Evolutionary conservation across 495 filamentous ascomycete species (phyloP).

Genomic region (Podospora comata): DNA sequence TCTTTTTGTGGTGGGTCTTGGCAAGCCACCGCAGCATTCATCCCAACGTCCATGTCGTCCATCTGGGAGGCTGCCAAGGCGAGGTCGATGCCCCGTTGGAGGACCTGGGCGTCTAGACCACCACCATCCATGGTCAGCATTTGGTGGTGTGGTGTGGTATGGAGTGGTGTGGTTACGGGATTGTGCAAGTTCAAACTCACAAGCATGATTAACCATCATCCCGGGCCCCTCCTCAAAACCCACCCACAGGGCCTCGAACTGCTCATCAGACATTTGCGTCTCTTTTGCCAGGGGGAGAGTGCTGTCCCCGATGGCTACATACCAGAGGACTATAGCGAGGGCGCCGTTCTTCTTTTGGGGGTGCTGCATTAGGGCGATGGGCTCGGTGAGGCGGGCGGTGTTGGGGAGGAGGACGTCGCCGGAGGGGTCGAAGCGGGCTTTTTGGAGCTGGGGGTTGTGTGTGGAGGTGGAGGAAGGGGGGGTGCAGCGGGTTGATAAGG

Average conservation of each 20-base stretch:
- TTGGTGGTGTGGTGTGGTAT: no score
- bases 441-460: background rate
- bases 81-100: background rate
- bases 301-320: slow-evolving; percentile 11
- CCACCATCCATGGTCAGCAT: no score
- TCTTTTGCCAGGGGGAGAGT: background rate
- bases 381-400: slow-evolving; percentile 15
- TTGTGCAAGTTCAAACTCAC: background rate
- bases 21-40: background rate
- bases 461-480: background rate
- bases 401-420: slow-evolving; percentile 8
- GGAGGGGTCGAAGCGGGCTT: background rate
- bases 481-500: slow-evolving; percentile 21
- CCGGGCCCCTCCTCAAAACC: background rate
- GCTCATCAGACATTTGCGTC: background rate
- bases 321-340: slow-evolving; percentile 20
- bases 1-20: background rate
- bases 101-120: background rate
- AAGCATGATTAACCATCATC: background rate
- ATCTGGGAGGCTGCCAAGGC: background rate
- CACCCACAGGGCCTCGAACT: background rate
- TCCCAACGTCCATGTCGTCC: background rate
- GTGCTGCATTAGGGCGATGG: slow-evolving; percentile 21
- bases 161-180: no score
- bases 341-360: slow-evolving; percentile 15